A percentile compares a stretch with the other conserved stretches of the same genome.
phyloP scores from a whole-genome alignment of 371 early-diverging fungal genomes.

The Rhizopus arrhizus region DNA sequence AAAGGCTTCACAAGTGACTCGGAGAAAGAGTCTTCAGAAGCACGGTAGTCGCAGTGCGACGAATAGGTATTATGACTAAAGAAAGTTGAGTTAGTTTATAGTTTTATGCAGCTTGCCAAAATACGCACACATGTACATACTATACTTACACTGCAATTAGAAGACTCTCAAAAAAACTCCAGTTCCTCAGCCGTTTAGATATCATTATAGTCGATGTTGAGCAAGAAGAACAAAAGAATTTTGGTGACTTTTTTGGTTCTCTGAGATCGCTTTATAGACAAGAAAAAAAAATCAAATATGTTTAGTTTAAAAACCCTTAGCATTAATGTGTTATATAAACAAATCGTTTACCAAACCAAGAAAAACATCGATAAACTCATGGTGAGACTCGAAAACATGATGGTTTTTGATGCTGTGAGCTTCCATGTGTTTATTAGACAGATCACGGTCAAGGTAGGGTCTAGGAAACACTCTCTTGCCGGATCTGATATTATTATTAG shows the following conservation, averaged over 20 bases:
- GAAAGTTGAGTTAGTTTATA: too few relatives aligned
- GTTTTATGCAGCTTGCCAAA: not conserved
- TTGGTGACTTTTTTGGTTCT: not conserved
- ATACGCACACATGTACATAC: constrained; percentile 5
- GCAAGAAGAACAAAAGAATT: not conserved
- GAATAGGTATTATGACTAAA: too few relatives aligned
- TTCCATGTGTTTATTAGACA: not conserved
- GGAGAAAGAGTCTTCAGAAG: constrained; percentile 9
- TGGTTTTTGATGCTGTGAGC: not conserved
- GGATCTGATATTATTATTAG: not conserved
- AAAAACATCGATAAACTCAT: not conserved
- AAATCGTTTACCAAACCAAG: not conserved
- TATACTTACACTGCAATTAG: not conserved
- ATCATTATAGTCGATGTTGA: too few relatives aligned
- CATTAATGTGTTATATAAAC: not conserved
- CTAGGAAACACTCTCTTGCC: not conserved
- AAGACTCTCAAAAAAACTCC: constrained; percentile 6
- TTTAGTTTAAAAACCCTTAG: not conserved
- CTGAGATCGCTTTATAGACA: not conserved
- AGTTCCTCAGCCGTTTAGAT: not conserved
- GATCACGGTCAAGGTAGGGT: not conserved
- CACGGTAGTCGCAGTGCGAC: not conserved
- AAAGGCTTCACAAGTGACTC: constrained; percentile 8
- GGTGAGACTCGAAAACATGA: not conserved
- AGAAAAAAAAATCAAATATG: not conserved